A percentile compares a stretch with the other conserved stretches of the same genome.
Evolutionary conservation across 148 eudicot species (phyloP).

Genomic region (Rheum nobile): DNA sequence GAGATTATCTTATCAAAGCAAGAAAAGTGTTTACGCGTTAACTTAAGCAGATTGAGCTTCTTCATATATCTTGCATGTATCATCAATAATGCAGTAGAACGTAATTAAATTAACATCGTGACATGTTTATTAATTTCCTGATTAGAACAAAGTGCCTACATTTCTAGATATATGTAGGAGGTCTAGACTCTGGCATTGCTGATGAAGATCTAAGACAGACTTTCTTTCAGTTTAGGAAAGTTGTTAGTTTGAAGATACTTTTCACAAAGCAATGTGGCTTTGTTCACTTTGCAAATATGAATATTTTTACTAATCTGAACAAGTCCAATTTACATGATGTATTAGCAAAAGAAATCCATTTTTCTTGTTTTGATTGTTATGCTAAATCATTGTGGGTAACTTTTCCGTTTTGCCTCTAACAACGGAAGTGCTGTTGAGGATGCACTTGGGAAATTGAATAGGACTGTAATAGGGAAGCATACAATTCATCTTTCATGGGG

Average conservation of each 20-base stretch:
- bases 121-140: too few species aligned
- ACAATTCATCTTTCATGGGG: conserved; percentile 12
- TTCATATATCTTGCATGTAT: too few species aligned
- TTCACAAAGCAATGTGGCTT: conserved; percentile 59
- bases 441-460: conserved; percentile 9
- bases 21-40: too few species aligned
- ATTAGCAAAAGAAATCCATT: background rate
- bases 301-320: too few species aligned
- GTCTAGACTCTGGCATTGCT: conserved; percentile 46
- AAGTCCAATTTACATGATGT: too few species aligned
- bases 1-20: too few species aligned
- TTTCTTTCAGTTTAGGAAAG: conserved; percentile 44
- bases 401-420: background rate
- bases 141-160: too few species aligned
- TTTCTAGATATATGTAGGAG: conserved; percentile 51
- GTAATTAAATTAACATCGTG: too few species aligned
- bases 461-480: conserved; percentile 8
- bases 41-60: too few species aligned
- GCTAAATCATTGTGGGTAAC: too few species aligned
- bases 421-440: conserved; percentile 4
- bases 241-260: conserved; percentile 49
- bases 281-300: conserved; percentile 55
- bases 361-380: background rate
- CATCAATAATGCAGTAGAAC: too few species aligned
- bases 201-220: conserved; percentile 51